Percentiles rank a stretch among this genome's conserved stretches.
These are phyloP conservation scores for Huntiella savannae DNA, from an alignment of 2,329 filamentous ascomycete genomes.

Conservation along the genomic window DNA sequence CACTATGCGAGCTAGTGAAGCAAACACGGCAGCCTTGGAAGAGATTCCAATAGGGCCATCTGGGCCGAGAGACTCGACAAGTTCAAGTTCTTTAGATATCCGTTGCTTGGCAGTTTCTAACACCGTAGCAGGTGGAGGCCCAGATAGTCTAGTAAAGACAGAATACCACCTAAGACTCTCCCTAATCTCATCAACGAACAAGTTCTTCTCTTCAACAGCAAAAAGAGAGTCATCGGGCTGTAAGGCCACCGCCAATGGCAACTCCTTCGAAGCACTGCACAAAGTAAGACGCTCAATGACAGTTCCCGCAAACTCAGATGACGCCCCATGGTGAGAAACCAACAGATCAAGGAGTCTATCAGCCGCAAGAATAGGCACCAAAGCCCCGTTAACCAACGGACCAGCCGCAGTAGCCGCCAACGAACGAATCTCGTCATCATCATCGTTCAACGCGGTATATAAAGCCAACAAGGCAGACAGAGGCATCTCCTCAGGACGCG, in stretches of 20 bases:
- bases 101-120: conserved; percentile 10
- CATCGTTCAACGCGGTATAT: conserved; percentile 67
- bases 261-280: conserved; percentile 20
- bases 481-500: conserved; percentile 17
- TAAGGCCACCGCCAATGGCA: conserved; percentile 23
- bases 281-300: conserved; percentile 26
- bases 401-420: conserved; percentile 34
- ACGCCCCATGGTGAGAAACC: conserved; percentile 19
- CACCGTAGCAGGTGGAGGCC: conserved; percentile 12
- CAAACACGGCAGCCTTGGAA: conserved; percentile 48
- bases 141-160: conserved; percentile 22
- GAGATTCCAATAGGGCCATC: conserved; percentile 59
- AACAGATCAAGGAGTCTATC: conserved; percentile 22
- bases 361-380: conserved; percentile 30
- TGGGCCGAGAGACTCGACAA: conserved; percentile 27
- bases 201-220: conserved; percentile 75
- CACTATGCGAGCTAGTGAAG: conserved; percentile 25
- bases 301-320: conserved; percentile 12
- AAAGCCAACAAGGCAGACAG: conserved; percentile 43
- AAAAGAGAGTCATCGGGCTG: conserved; percentile 53
- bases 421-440: conserved; percentile 74
- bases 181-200: conserved; percentile 69
- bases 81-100: conserved; percentile 6
- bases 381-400: conserved; percentile 21
- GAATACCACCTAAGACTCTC: conserved; percentile 53